Percentiles rank a stretch among this genome's conserved stretches.
Conservation (phyloP, 1,284 basidiomycete genomes). For the Xerocomus minutiporus region DNA sequence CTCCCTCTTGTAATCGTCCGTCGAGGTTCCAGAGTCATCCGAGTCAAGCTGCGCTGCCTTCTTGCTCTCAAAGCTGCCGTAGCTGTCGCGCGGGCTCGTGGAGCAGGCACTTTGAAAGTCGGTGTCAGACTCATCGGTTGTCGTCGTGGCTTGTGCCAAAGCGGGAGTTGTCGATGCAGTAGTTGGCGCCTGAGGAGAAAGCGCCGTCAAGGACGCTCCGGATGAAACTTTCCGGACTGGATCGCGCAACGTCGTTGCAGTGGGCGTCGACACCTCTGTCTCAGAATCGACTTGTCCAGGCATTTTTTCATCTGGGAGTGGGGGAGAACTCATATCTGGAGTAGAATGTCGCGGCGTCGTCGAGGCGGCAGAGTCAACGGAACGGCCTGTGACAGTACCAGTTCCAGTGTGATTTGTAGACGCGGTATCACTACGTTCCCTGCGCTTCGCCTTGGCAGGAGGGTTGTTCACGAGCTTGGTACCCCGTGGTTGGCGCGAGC, state of each 20-base stretch:
- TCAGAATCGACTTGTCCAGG: conserved; percentile 27
- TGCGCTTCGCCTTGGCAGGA: conserved; percentile 30
- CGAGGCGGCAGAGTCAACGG: conserved; percentile 23
- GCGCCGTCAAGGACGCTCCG: conserved; percentile 32
- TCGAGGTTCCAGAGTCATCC: conserved; percentile 34
- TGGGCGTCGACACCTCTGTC: conserved; percentile 25
- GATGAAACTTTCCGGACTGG: conserved; percentile 37
- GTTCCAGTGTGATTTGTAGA: conserved; percentile 31
- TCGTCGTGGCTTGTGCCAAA: conserved; percentile 39
- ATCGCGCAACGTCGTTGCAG: conserved; percentile 15
- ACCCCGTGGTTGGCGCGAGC: conserved; percentile 24
- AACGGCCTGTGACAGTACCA: conserved; percentile 23
- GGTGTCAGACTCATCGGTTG: conserved; percentile 75
- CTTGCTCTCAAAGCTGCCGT: conserved; percentile 39
- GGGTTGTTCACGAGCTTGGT: conserved; percentile 32
- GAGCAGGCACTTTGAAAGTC: conserved; percentile 84
- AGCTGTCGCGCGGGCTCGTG: conserved; percentile 62
- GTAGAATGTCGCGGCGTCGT: conserved; percentile 32
- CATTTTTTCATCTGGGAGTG: conserved; percentile 30
- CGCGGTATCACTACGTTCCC: conserved; percentile 33
- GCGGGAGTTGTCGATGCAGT: conserved; percentile 39
- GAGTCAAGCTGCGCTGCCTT: conserved; percentile 27
- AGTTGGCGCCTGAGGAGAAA: conserved; percentile 28
- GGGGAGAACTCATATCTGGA: conserved; percentile 29
- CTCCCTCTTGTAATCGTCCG: conserved; percentile 26